Evolutionary conservation across 1,139 yeast species (phyloP), one percentile per base, ranked within the genome.

Genomic region (Candida buenavistaensis): DNA sequence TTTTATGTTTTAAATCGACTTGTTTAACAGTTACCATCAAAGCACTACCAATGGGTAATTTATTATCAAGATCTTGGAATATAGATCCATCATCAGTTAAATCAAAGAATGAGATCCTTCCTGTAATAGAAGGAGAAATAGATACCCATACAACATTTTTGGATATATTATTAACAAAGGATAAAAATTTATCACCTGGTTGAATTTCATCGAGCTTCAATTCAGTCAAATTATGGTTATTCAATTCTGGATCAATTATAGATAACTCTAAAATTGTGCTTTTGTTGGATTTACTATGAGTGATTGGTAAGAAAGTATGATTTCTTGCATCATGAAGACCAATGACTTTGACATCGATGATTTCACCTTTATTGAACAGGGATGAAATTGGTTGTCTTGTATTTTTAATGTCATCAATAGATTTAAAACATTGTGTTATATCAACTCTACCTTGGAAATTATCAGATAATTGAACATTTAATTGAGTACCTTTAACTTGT

Each of bases 381-480:
- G 74, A 57, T 13, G 33, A 28, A 36, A 87, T 68, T 28, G 96
- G 96, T 31, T 72, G 69, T 41, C 64, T 67, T 23, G 57, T 57
- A 52, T 87, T 80, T 38, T 68, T 62, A 34, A 88, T 83, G 24
- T 80, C 83, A 2, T 67, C 60, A 45, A 66, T 61, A 0, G 57
- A 47, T 33, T 79, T 81, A 59, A 77, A 84, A 36, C 85, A 68
- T 57, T 86, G 85, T 7, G 92, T 76, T 14, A 82, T 71, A 51
- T 87, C 96, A 38, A 90, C 64, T 54, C 95, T 76, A 28, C 96
- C 97, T 50, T 78, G 85, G 44, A 82, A 68, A 52, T 84, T 82
- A 41, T 84, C 95, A 32, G 94, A 90, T 37, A 89, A 65, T 40
- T 75, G 76, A 26, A 90, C 82, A 50, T 82, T 81, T 48, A 90